Evolutionary conservation across 2,329 filamentous ascomycete species (phyloP).

Genomic region (Cordyceps militaris): DNA sequence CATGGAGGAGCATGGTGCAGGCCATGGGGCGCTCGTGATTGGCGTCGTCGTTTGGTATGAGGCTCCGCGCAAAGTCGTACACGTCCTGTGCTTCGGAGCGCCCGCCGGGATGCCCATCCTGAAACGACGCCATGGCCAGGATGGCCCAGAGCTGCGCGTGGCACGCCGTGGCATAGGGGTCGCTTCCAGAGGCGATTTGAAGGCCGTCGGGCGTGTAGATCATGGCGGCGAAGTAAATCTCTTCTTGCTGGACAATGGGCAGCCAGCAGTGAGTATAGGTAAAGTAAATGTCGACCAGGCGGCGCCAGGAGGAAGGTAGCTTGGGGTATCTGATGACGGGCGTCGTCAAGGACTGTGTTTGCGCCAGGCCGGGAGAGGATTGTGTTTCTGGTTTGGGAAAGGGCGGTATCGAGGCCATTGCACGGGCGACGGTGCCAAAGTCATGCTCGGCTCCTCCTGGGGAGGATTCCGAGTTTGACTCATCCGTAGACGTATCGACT

Average conservation of each 20-base stretch:
- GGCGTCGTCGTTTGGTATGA: slow-evolving; percentile 44
- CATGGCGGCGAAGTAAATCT: slow-evolving; percentile 43
- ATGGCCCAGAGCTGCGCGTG: slow-evolving; percentile 55
- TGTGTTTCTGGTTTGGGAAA: not conserved
- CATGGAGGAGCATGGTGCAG: slow-evolving; percentile 44
- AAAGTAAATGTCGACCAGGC: slow-evolving; percentile 65
- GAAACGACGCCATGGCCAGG: slow-evolving; percentile 50
- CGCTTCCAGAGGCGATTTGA: slow-evolving; percentile 18
- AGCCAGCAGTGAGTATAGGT: slow-evolving; percentile 72
- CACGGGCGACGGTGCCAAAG: not conserved
- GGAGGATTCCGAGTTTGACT: slow-evolving; percentile 22
- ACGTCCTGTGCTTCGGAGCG: slow-evolving; percentile 21
- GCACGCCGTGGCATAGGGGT: slow-evolving; percentile 28
- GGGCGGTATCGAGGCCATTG: not conserved
- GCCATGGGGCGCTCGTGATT: slow-evolving; percentile 35
- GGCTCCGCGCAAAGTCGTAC: slow-evolving; percentile 41
- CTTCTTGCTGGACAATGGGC: slow-evolving; percentile 62
- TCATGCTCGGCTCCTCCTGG: not conserved
- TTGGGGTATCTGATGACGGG: slow-evolving; percentile 16
- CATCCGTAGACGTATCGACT: slow-evolving; percentile 29
- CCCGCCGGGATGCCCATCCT: slow-evolving; percentile 33
- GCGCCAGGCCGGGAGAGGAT: not conserved
- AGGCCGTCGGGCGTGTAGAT: slow-evolving; percentile 33
- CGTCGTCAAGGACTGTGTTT: not conserved
- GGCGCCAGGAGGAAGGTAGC: slow-evolving; percentile 49